phyloP scores from a whole-genome alignment of 2,329 filamentous ascomycete species.

The Paecilomyces fulvus region DNA sequence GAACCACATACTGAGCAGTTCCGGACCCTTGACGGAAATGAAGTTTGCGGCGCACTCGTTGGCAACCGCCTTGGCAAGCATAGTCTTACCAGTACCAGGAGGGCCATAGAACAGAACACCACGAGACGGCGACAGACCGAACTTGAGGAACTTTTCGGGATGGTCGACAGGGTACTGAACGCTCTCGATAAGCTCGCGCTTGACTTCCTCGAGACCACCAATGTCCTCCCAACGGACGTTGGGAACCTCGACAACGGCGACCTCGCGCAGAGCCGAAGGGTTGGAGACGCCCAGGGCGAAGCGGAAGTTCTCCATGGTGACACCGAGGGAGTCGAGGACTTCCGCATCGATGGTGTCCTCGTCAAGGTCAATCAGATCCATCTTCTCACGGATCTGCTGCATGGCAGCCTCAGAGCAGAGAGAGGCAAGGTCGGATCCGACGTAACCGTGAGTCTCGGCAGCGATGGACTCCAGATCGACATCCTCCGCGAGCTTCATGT shows the following conservation, averaged over 20 bases:
- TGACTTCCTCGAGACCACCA: conserved; percentile 95
- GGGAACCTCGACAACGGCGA: conserved; percentile 97
- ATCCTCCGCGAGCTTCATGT: conserved; percentile 98
- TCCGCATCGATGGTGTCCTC: conserved; percentile 99
- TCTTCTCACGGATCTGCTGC: conserved; percentile 99
- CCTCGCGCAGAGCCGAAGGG: conserved; percentile 95
- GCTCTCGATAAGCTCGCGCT: conserved; percentile 98
- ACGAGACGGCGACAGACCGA: conserved; percentile 92
- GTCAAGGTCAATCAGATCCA: conserved; percentile 98
- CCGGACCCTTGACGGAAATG: conserved; percentile 97
- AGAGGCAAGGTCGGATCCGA: conserved; percentile 95
- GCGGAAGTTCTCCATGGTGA: conserved; percentile 99
- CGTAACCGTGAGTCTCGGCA: conserved; percentile 96
- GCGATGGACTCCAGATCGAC: conserved; percentile 96
- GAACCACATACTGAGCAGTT: conserved; percentile 99
- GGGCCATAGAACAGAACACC: conserved; percentile 99
- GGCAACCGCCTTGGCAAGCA: conserved; percentile 98
- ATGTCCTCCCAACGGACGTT: conserved; percentile 99
- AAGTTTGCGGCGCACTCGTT: conserved; percentile 99
- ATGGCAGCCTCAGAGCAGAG: conserved; percentile 98
- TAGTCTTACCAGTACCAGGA: conserved; percentile 99
- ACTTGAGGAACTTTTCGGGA: conserved; percentile 99
- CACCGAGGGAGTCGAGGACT: conserved; percentile 93
- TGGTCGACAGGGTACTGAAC: conserved; percentile 99
- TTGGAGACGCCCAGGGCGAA: conserved; percentile 97